Evolutionary conservation across 352 stramenopile species (phyloP), one percentile per base, ranked within the genome.

Genomic region (Plasmopara halstedii): DNA sequence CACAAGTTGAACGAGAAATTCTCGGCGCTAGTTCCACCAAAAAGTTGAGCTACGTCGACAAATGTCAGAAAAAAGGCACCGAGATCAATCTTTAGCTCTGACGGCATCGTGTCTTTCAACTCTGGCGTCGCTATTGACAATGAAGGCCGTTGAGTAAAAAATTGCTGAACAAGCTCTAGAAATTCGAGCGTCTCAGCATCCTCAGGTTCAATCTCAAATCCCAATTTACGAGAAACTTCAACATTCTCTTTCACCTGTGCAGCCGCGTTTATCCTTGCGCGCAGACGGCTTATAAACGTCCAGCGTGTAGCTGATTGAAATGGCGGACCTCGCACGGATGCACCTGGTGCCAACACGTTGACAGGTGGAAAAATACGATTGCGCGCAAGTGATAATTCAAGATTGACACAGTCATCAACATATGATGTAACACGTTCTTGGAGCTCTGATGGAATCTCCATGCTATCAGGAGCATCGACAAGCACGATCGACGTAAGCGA

Each of bases 301-400:
- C 79, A 91, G 46, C 83, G 64, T 23, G 73, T 61, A 7, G 73
- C 69, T n/a, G 69, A 83, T 61, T 88, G 79, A 59, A 88, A 91
- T 15, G 79, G 79, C 15, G 72, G 73, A 0, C 79, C 79, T 8
- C 79, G 76, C 7, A 91, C 67, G 5, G 79, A 91, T 0, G 58
- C 37, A 17, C 79, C 79, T 0, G 79, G 76, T 18, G 59, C 57
- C 15, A 87, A 51, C 22, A 88, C 76, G 44, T 91, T 59, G 21
- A 88, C 64, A 14, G 79, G 73, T n/a, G 77, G 74, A 41, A 83
- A 91, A 17, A 89, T 61, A 31, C 75, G 73, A 41, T 59, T 65
- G 3, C 61, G 60, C 6, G 67, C 56, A 14, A 88, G 52, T 17
- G 58, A 55, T 8, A 55, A 53, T 13, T 88, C 75, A 15, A 90